Base-by-base conservation (phyloP, 495 filamentous ascomycete genomes). In the Xylaria sp. region DNA sequence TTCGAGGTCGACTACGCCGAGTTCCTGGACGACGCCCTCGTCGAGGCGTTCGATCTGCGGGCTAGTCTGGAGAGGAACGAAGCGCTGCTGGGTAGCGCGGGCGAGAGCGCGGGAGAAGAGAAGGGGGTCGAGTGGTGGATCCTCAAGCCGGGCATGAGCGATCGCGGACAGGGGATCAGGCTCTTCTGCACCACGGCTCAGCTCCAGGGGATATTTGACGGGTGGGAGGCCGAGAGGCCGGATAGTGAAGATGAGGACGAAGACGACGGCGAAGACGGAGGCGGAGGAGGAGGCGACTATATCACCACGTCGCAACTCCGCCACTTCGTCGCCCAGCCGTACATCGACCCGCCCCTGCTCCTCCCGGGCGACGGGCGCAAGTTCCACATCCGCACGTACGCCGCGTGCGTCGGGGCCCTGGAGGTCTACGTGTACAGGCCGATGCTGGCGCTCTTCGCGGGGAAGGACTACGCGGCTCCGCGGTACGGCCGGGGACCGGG, bases 1-100 rank as follows among this genome's bases (percentile, higher is more conserved):
- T 97, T 99, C 67, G 96, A 99, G 77, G 86, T 99, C 15, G 96
- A 99, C 79, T 99, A 95, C 77, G 93, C 94, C 2, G 96, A 99
- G 81, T 99, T 97, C 77, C 84, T 99, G 9, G 95, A 98, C 72
- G 96, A 99, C 66, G 94, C 96, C 0, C 83, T 99, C 9, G 84
- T 93, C 0, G 96, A 99, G 74, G 92, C 93, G 0, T 99, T 88
- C 69, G 96, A 98, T 75, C 81, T 99, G 29, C 85, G 89, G 24
- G 95, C 92, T 19, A 93, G 91, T 59, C 83, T 97, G 69, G 86
- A 86, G 46, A 86, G 81, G 57, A 97, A 97, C 75, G 84, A 80
- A 35, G 72, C 46, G n/a, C n/a, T 62, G 68, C 41, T 63, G 67
- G 35, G 37, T 17, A 31, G 43, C 14, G 44, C 12, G 15, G 57